Evolutionary conservation across 306 rosid genomes (phyloP), one percentile per base, ranked within the genome.

Genomic region (Citrullus amarus): DNA sequence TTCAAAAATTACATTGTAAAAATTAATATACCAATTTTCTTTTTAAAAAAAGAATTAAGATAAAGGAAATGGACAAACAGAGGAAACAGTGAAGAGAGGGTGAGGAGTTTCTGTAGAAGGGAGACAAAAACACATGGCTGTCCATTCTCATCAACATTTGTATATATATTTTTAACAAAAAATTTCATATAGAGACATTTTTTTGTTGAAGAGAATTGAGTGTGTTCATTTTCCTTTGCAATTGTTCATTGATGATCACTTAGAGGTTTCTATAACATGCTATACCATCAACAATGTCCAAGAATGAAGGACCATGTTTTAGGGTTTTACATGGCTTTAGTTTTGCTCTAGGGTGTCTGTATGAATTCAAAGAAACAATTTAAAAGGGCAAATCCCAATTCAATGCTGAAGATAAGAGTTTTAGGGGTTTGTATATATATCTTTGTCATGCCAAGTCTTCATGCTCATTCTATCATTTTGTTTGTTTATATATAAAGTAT

Each of bases 41-140:
- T 14, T 4, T 14, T 4, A 14, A 51, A 44, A 8, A 44, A 44
- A 44, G 9, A 44, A 9, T 11, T 44, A 44, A 53, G 18, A 53
- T 14, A 53, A 16, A 16, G 46, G 15, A 68, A 68, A 68, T 22
- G 32, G 75, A 68, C 75, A 68, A 68, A 41, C 0, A 41, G 54
- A 68, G 54, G 41, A n/a, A 68, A 41, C 53, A 68, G 75, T 68
- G 54, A 39, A 41, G 54, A 68, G 75, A 68, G 54, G 75, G 51
- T 68, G 75, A 41, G 75, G 54, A 43, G 22, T 68, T 68, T 59
- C 54, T 68, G 54, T 68, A 14, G 2, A 41, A 68, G 34, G 75
- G 53, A 68, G 75, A 68, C 75, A 68, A 68, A 68, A 68, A 68
- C 75, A 68, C 75, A 68, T 68, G 75, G 75, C 17, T 68, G 75